Conservation (phyloP, 225 moss, liverwort and hornwort genomes). For the Rhytidiadelphus loreus region DNA sequence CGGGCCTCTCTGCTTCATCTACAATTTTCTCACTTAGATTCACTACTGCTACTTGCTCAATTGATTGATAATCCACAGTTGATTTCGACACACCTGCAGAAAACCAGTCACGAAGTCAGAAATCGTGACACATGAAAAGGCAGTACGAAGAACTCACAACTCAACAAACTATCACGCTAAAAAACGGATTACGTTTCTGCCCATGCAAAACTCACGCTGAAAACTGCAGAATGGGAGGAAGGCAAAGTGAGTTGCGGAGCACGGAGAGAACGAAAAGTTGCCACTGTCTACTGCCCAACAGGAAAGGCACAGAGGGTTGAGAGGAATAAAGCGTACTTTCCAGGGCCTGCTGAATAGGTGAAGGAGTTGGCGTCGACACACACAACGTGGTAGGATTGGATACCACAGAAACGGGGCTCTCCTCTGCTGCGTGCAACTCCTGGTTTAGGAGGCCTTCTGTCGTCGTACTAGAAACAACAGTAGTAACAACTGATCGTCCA, state of each 20-base stretch:
- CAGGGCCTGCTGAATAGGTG: constrained; percentile 21
- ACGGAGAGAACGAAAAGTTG: background rate
- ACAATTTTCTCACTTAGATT: constrained; percentile 9
- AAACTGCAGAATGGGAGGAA: background rate
- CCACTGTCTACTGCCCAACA: background rate
- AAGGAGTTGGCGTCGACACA: background rate
- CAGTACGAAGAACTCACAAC: background rate
- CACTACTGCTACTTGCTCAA: constrained; percentile 2
- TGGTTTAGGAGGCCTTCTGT: background rate
- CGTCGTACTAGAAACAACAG: constrained; percentile 11
- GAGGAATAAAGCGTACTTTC: constrained; percentile 22
- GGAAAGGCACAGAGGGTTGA: background rate
- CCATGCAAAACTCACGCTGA: background rate
- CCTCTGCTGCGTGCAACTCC: constrained; percentile 28
- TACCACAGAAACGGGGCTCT: constrained; percentile 39
- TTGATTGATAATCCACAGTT: background rate
- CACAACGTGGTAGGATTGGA: constrained; percentile 15
- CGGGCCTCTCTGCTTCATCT: constrained; percentile 16
- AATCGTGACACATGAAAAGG: background rate
- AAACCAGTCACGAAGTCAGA: background rate
- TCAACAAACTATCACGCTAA: background rate
- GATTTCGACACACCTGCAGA: constrained; percentile 23
- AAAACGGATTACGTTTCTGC: background rate
- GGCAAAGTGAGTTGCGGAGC: background rate
- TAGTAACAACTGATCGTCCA: constrained; percentile 12